Conservation (phyloP, 257 asterid species). For the Anisodus tanguticus region DNA sequence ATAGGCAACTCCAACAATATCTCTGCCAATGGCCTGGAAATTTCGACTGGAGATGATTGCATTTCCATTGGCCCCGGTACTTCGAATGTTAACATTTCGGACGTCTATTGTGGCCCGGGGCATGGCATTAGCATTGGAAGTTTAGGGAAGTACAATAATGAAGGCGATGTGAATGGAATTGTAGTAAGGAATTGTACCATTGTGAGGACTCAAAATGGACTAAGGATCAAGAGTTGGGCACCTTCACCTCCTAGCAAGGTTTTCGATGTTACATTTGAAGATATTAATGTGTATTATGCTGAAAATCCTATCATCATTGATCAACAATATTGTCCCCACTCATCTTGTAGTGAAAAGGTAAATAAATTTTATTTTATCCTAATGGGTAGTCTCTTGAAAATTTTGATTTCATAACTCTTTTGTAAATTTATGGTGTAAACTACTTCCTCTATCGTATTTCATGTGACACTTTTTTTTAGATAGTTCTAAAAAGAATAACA, state of each 20-base stretch:
- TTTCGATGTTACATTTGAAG: conserved; percentile 27
- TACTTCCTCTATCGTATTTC: too few species aligned
- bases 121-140: conserved; percentile 45
- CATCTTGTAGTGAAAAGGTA: conserved; percentile 27
- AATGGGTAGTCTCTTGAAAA: too few species aligned
- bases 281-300: conserved; percentile 13
- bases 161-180: conserved; percentile 30
- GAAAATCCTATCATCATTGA: conserved; percentile 35
- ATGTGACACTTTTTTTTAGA: too few species aligned
- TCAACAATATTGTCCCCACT: conserved; percentile 35
- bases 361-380: neutral
- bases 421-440: too few species aligned
- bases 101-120: conserved; percentile 34
- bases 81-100: conserved; percentile 22
- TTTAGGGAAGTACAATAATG: conserved; percentile 18
- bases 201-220: conserved; percentile 32
- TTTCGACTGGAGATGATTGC: conserved; percentile 40
- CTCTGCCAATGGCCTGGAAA: neutral
- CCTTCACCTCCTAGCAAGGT: conserved; percentile 36
- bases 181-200: conserved; percentile 5
- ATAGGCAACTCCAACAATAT: conserved; percentile 22
- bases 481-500: too few species aligned
- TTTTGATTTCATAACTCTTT: too few species aligned
- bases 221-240: conserved; percentile 37
- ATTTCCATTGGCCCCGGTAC: conserved; percentile 33